Evolutionary conservation across 2,329 filamentous ascomycete genomes (phyloP).

Genomic region (Beauveria varroae): DNA sequence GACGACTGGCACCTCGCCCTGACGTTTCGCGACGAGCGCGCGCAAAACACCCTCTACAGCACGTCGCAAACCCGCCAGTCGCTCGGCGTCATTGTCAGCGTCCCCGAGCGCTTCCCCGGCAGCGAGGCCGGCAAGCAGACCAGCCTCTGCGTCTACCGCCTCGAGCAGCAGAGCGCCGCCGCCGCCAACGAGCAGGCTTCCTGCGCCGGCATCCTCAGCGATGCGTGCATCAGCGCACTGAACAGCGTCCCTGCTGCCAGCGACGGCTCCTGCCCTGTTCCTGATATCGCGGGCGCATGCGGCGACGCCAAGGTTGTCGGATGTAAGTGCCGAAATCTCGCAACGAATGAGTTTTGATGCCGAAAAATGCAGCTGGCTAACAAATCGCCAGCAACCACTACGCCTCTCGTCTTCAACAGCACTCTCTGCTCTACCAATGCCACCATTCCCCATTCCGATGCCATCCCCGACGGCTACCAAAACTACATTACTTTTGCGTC

Average conservation of each 20-base stretch:
- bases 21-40: conserved; percentile 7
- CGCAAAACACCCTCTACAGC: background rate
- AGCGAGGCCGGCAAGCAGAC: background rate
- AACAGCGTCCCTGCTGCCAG: background rate
- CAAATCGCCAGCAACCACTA: background rate
- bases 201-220: conserved; percentile 6
- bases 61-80: background rate
- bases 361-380: background rate
- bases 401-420: background rate
- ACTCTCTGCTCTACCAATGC: conserved; percentile 7
- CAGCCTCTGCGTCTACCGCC: conserved; percentile 6
- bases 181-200: background rate
- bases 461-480: conserved; percentile 5
- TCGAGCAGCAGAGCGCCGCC: background rate
- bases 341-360: no score
- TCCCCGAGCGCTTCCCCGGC: background rate
- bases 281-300: background rate
- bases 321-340: background rate
- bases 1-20: conserved; percentile 5
- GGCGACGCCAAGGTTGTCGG: background rate
- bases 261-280: conserved; percentile 1
- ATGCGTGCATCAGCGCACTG: conserved; percentile 2
- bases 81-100: conserved; percentile 8
- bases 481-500: conserved; percentile 6
- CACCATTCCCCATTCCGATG: background rate